Evolutionary conservation across 2,329 filamentous ascomycete species (phyloP), one percentile per base, ranked within the genome.

Genomic region (Cordyceps militaris): DNA sequence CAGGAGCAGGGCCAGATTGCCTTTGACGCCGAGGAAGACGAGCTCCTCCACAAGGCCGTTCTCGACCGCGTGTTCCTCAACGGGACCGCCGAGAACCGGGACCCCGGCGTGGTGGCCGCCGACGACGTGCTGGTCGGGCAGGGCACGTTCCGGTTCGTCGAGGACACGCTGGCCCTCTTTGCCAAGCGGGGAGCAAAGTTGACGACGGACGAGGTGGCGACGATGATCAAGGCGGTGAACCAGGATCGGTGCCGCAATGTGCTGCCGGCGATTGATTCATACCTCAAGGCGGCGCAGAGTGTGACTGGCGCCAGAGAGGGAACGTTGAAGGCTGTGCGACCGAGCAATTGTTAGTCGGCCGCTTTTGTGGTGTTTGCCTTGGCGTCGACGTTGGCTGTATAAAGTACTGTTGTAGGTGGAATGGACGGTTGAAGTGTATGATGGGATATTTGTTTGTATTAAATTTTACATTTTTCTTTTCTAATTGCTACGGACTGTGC

Each of bases 11-110:
- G 55, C 13, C 10, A 21, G 9, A 38, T 38, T 3, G 60, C 61
- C 3, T 46, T 62, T 7, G 34, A 26, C n/a, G 61, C 61, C 23
- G 60, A 61, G 9, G 55, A 58, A 23, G 59, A 63, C 51, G 60
- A 63, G 49, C 57, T 62, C 11, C 51, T 10, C 7, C 60, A 63
- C 16, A 63, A 63, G 56, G 60, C 58, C 9, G 59, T 62, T 23
- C 57, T 63, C 10, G 61, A 63, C 16, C 32, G 42, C 14, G 38
- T 48, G 16, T 13, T 38, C 30, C 32, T 38, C 44, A 21, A 44
- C 9, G 58, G 46, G 21, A 34, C n/a, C n/a, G 46, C 26, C 5
- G 46, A 30, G n/a, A 5, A 13, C 2, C 28, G 28, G 26, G 26
- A 58, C 38, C 30, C 44, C 16, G 13, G 23, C 10, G 57, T 63